A percentile compares a stretch with the other conserved stretches of the same genome.
These are phyloP conservation scores for Apostasia ramifera DNA, from an alignment of 106 monocot genomes.

Conservation along the genomic window DNA sequence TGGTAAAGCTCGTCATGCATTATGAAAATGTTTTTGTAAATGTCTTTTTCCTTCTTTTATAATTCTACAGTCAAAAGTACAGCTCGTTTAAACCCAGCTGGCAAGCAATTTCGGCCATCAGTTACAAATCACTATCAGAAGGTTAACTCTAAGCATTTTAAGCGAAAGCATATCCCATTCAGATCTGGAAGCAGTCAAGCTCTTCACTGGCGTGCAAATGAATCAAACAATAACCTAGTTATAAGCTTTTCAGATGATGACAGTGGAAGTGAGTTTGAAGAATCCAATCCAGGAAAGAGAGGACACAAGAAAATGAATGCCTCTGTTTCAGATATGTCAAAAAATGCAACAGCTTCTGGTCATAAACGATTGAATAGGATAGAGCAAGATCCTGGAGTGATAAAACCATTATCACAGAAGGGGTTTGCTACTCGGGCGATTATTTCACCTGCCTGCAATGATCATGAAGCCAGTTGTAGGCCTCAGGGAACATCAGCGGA, in stretches of 20 bases:
- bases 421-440: constrained; percentile 11
- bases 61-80: constrained; percentile 11
- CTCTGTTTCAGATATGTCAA: constrained; percentile 5
- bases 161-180: constrained; percentile 20
- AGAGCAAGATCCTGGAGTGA: not conserved
- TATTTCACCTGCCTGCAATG: constrained; percentile 4
- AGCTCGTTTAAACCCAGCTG: constrained; percentile 16
- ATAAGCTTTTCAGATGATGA: constrained; percentile 83
- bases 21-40: not conserved
- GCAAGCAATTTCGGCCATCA: constrained; percentile 15
- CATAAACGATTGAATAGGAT: constrained; percentile 1
- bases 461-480: not conserved
- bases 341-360: constrained; percentile 1
- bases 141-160: constrained; percentile 21
- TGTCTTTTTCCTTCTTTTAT: constrained; percentile 1
- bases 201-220: constrained; percentile 43
- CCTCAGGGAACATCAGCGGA: constrained; percentile 11
- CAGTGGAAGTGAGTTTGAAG: constrained; percentile 40
- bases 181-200: constrained; percentile 27
- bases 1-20: too few relatives aligned
- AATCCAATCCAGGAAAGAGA: constrained; percentile 5
- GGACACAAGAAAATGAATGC: constrained; percentile 11
- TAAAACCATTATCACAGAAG: constrained; percentile 13
- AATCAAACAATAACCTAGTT: constrained; percentile 46
- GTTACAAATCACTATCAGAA: constrained; percentile 10